phyloP scores from a whole-genome alignment of 2,329 filamentous ascomycete species.

The Fusarium hostae region DNA sequence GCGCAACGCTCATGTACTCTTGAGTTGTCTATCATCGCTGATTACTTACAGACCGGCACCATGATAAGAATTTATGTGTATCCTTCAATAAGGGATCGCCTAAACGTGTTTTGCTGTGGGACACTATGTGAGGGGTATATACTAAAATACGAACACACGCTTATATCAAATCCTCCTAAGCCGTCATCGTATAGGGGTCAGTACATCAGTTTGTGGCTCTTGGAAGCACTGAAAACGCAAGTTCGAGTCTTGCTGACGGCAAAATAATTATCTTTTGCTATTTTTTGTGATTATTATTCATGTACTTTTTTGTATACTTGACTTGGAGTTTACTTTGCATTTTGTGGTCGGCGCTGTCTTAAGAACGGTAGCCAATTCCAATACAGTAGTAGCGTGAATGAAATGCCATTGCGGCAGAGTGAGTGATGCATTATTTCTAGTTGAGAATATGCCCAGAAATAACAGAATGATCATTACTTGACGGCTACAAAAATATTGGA shows the following conservation, averaged over 20 bases:
- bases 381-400: no score
- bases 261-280: slow-evolving; percentile 7
- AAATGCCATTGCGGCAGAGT: no score
- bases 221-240: slow-evolving; percentile 40
- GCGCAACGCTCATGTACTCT: no score
- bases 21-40: no score
- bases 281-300: not conserved
- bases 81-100: not conserved
- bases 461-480: no score
- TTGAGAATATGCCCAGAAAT: no score
- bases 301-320: accelerated
- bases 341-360: not conserved
- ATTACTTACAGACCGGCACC: not conserved
- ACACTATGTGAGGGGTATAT: accelerated
- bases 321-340: not conserved
- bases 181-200: slow-evolving; percentile 41
- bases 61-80: not conserved
- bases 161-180: not conserved
- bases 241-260: slow-evolving; percentile 42
- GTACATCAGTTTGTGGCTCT: slow-evolving; percentile 39
- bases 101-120: no score
- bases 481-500: no score
- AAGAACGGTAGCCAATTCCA: not conserved
- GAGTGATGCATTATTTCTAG: no score
- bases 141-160: accelerated